phyloP scores from a whole-genome alignment of 306 rosid genomes.

The Oxytropis ochrocephala region DNA sequence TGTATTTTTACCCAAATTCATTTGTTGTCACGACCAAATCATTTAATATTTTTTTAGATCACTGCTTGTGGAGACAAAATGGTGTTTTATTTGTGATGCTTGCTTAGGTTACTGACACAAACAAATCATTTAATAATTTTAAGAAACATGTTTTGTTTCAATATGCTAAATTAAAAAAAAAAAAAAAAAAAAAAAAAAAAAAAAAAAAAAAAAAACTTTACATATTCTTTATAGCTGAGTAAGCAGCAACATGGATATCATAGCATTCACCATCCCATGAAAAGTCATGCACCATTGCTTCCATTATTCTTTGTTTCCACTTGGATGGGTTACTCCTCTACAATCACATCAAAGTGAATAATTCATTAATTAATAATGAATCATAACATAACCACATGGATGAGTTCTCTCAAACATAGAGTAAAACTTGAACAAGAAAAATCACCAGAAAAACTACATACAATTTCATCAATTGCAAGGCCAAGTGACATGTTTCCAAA shows the following conservation, averaged over 20 bases:
- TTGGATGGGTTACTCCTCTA: constrained; percentile 50
- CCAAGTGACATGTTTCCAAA: constrained; percentile 49
- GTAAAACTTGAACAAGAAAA: background rate
- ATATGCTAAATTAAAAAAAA: too few species aligned
- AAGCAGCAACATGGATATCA: constrained; percentile 60
- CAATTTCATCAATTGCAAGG: constrained; percentile 71
- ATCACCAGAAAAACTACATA: constrained; percentile 31
- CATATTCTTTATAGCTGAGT: constrained; percentile 40
- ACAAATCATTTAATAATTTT: too few species aligned
- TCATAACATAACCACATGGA: background rate
- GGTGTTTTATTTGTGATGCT: too few species aligned
- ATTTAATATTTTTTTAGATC: too few species aligned
- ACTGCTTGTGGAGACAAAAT: too few species aligned
- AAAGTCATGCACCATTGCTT: constrained; percentile 75
- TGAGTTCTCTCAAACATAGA: background rate
- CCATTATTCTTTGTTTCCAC: constrained; percentile 54
- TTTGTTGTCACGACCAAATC: too few species aligned
- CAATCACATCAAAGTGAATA: constrained; percentile 3
- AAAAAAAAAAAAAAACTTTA: too few species aligned
- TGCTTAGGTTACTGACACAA: too few species aligned
- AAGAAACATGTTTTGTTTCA: too few species aligned
- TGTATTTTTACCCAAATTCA: too few species aligned
- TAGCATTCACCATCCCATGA: constrained; percentile 93
- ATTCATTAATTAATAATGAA: background rate
- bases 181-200: too few species aligned